Conservation (phyloP, 768 basidiomycete species). For the Tubosaeta brunneosetosa region DNA sequence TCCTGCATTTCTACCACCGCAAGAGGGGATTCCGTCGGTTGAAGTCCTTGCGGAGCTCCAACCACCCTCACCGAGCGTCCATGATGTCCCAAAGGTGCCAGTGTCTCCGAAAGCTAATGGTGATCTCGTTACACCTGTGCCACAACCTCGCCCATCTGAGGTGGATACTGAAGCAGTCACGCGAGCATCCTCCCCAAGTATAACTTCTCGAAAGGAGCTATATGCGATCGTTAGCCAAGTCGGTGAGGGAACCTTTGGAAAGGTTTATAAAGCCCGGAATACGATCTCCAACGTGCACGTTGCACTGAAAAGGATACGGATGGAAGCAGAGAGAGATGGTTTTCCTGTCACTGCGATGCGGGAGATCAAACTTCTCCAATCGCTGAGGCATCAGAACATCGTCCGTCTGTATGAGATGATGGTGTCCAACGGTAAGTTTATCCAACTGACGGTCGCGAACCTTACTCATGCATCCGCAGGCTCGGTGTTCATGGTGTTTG, state of each 20-base stretch:
- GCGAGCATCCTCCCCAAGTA: constrained; percentile 27
- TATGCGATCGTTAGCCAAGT: constrained; percentile 91
- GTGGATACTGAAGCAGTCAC: constrained; percentile 22
- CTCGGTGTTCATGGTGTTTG: constrained; percentile 97
- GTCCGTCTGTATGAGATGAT: constrained; percentile 95
- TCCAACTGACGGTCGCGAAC: not conserved
- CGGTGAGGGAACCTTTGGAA: constrained; percentile 97
- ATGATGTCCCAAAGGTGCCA: constrained; percentile 17
- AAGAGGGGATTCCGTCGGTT: constrained; percentile 9
- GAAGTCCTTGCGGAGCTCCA: constrained; percentile 11
- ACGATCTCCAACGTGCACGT: constrained; percentile 71
- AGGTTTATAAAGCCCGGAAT: constrained; percentile 94
- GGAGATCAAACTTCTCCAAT: constrained; percentile 96
- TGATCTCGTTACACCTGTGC: constrained; percentile 18
- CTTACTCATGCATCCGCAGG: constrained; percentile 44
- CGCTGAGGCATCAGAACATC: constrained; percentile 83
- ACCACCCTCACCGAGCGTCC: constrained; percentile 15
- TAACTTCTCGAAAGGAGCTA: constrained; percentile 44
- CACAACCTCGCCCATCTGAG: constrained; percentile 19
- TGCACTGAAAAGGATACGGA: constrained; percentile 92
- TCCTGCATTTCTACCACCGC: not conserved
- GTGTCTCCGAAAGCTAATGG: constrained; percentile 25
- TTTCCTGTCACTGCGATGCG: constrained; percentile 99
- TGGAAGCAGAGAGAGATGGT: constrained; percentile 96
- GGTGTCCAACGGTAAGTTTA: constrained; percentile 81